phyloP scores from a whole-genome alignment of 2,329 filamentous ascomycete species.

The Septoria linicola region DNA sequence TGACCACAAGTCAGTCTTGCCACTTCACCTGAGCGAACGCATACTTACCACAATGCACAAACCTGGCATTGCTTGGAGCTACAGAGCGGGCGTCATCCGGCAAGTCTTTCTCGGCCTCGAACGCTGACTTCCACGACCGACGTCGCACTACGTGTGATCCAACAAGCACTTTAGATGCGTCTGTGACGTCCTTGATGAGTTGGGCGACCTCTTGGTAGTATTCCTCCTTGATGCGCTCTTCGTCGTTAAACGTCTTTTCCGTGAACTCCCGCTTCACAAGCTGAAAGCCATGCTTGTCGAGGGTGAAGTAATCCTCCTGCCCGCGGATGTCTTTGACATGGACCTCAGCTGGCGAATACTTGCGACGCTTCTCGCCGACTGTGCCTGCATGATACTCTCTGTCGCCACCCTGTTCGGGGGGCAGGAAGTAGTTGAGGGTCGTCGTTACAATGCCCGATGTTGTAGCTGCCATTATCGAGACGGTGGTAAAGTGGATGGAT shows the following conservation, averaged over 20 bases:
- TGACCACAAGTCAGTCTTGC: conserved; percentile 49
- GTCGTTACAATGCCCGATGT: not conserved
- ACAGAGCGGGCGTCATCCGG: not conserved
- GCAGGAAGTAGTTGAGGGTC: conserved; percentile 23
- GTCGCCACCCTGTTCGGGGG: conserved; percentile 16
- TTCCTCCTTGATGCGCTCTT: conserved; percentile 37
- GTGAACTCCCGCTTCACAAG: conserved; percentile 34
- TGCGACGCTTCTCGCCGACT: conserved; percentile 20
- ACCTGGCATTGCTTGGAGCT: not conserved
- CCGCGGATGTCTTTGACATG: conserved; percentile 5
- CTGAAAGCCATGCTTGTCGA: conserved; percentile 36
- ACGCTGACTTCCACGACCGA: not conserved
- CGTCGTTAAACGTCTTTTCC: conserved; percentile 40
- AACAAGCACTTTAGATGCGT: conserved; percentile 16
- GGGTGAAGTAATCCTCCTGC: conserved; percentile 13
- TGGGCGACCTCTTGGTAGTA: conserved; percentile 41
- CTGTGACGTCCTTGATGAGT: conserved; percentile 38
- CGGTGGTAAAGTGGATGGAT: no score
- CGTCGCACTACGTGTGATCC: conserved; percentile 16
- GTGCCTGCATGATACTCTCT: conserved; percentile 21
- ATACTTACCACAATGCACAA: not conserved
- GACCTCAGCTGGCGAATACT: conserved; percentile 52
- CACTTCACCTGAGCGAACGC: not conserved
- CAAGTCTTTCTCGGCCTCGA: conserved; percentile 3
- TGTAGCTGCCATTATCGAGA: no score